Conservation (phyloP, 1,139 yeast species). For the Groenewaldozyma auringiensis region DNA sequence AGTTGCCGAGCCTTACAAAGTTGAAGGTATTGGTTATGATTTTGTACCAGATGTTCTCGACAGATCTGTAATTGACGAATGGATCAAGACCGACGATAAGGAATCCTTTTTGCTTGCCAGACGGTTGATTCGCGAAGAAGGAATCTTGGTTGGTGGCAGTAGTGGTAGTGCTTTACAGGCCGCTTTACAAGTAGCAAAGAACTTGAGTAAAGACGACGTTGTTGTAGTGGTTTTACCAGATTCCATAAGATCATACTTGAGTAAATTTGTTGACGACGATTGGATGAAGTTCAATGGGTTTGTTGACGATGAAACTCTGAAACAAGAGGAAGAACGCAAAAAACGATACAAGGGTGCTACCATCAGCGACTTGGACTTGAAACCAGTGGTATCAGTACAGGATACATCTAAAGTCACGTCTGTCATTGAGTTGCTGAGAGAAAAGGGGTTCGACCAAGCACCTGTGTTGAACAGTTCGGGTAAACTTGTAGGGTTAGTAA, state of each 20-base stretch:
- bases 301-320: constrained; percentile 40
- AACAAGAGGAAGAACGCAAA: constrained; percentile 40
- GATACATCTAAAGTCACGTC: constrained; percentile 54
- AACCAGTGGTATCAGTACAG: constrained; percentile 74
- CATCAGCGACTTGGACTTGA: constrained; percentile 63
- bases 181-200: constrained; percentile 62
- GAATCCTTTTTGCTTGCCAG: constrained; percentile 77
- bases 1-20: constrained; percentile 57
- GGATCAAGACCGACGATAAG: constrained; percentile 84
- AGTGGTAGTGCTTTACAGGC: constrained; percentile 84
- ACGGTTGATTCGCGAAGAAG: constrained; percentile 78
- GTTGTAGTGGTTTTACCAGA: constrained; percentile 84
- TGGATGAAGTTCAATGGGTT: constrained; percentile 83
- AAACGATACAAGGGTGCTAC: constrained; percentile 48
- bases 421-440: constrained; percentile 64
- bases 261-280: constrained; percentile 86
- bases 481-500: constrained; percentile 67
- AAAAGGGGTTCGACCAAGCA: constrained; percentile 78
- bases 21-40: constrained; percentile 90
- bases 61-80: constrained; percentile 58
- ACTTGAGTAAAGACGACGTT: constrained; percentile 63
- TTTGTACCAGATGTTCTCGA: constrained; percentile 76
- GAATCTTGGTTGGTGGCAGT: constrained; percentile 82
- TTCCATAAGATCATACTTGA: constrained; percentile 76
- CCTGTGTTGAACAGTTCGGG: constrained; percentile 63